Percentiles rank a stretch among this genome's conserved stretches.
These are phyloP conservation scores for Lignosus rhinocerotis DNA, from an alignment of 1,284 basidiomycete species.

Conservation along the genomic window DNA sequence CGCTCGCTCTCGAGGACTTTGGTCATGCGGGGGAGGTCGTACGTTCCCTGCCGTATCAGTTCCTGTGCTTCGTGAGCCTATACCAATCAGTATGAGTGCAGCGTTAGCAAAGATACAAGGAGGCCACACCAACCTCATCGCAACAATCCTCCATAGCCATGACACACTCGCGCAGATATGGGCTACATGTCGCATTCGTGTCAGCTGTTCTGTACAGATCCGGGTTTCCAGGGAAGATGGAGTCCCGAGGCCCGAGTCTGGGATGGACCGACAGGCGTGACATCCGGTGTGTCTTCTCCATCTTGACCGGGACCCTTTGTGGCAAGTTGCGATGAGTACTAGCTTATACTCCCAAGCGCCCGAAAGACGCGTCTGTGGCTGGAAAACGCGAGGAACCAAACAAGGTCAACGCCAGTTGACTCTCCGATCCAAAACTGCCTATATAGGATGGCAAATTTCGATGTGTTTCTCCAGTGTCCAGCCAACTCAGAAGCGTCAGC, in stretches of 20 bases:
- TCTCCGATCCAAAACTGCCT: slow-evolving; percentile 26
- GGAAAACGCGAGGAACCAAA: slow-evolving; percentile 15
- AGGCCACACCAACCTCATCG: slow-evolving; percentile 54
- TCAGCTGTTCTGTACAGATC: slow-evolving; percentile 58
- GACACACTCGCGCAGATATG: slow-evolving; percentile 70
- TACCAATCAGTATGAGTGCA: background rate
- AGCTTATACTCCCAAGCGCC: background rate
- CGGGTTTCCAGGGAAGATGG: slow-evolving; percentile 62
- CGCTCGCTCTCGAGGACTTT: slow-evolving; percentile 64
- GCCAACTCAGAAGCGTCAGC: slow-evolving; percentile 42
- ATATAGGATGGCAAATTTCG: slow-evolving; percentile 31
- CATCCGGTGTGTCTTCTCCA: slow-evolving; percentile 37
- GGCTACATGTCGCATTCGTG: slow-evolving; percentile 62
- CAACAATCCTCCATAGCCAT: slow-evolving; percentile 74
- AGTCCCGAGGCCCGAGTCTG: slow-evolving; percentile 55
- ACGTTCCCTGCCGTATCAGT: slow-evolving; percentile 66
- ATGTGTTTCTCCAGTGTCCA: slow-evolving; percentile 37
- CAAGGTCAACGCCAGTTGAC: slow-evolving; percentile 25
- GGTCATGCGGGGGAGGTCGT: slow-evolving; percentile 67
- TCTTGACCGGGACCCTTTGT: background rate
- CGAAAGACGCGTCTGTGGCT: slow-evolving; percentile 32
- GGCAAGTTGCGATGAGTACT: background rate
- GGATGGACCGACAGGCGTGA: slow-evolving; percentile 61
- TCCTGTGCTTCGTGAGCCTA: slow-evolving; percentile 68
- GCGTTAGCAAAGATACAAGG: background rate